A percentile compares a stretch with the other conserved stretches of the same genome.
phyloP scores from a whole-genome alignment of 2,329 filamentous ascomycete genomes.

The Zalaria obscura region DNA sequence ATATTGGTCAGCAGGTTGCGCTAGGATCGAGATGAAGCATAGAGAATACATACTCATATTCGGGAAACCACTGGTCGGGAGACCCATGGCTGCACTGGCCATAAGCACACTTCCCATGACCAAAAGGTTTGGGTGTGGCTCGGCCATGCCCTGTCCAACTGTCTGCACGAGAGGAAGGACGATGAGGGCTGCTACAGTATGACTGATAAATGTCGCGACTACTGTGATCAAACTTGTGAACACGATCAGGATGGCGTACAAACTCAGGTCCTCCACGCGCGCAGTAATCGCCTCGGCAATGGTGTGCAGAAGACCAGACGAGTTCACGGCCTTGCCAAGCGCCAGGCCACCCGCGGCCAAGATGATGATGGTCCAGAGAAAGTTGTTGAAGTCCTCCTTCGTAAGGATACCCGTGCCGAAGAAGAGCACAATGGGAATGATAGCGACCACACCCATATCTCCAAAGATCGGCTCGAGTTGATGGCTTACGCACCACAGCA shows the following conservation, averaged over 20 bases:
- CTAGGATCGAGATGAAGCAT: neutral
- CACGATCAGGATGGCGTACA: conserved; percentile 77
- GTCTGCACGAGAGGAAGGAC: conserved; percentile 81
- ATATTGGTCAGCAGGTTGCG: conserved; percentile 2
- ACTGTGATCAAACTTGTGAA: conserved; percentile 77
- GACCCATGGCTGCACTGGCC: conserved; percentile 93
- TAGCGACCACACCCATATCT: conserved; percentile 96
- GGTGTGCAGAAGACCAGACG: conserved; percentile 79
- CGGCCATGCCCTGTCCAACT: conserved; percentile 70
- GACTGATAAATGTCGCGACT: conserved; percentile 93
- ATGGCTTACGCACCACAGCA: conserved; percentile 84
- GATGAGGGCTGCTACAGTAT: conserved; percentile 91
- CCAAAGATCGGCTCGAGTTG: conserved; percentile 79
- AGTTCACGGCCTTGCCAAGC: conserved; percentile 86
- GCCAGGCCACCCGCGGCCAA: conserved; percentile 86
- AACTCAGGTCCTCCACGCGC: conserved; percentile 59
- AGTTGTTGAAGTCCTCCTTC: conserved; percentile 99
- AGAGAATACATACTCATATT: conserved; percentile 83
- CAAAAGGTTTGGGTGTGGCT: conserved; percentile 84
- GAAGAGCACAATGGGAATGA: conserved; percentile 89
- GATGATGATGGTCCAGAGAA: conserved; percentile 99
- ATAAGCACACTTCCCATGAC: conserved; percentile 94
- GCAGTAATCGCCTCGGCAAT: conserved; percentile 66
- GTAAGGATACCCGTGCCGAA: conserved; percentile 93
- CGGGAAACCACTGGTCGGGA: conserved; percentile 92